Conservation (phyloP, 225 moss, liverwort and hornwort species). For the Physcomitrium patens region DNA sequence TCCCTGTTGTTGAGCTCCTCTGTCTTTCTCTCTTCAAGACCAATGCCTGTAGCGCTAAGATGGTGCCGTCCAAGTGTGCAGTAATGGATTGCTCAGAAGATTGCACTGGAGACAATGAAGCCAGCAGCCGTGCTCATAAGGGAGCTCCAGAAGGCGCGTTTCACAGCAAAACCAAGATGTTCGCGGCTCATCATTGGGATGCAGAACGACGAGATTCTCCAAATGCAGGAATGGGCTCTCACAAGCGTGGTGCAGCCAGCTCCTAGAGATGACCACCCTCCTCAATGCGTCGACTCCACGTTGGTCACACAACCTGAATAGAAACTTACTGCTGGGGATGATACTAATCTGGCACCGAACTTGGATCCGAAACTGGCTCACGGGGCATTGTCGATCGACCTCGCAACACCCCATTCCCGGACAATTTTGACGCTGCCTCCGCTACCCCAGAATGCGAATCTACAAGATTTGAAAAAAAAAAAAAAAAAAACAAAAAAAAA, state of each 20-base stretch:
- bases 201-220: background rate
- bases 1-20: background rate
- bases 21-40: background rate
- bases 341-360: slow-evolving; percentile 4
- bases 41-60: background rate
- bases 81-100: background rate
- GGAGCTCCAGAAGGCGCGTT: background rate
- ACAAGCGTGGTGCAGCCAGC: slow-evolving; percentile 20
- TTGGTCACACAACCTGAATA: background rate
- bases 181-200: slow-evolving; percentile 5
- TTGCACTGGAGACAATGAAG: slow-evolving; percentile 6
- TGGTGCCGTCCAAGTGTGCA: background rate
- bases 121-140: background rate
- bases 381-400: background rate
- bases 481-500: too few relatives aligned
- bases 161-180: background rate
- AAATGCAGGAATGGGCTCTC: slow-evolving; percentile 12
- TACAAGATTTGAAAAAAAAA: background rate
- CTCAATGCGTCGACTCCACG: background rate
- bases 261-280: slow-evolving; percentile 14
- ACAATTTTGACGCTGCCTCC: too few relatives aligned
- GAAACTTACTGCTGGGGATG: too few relatives aligned
- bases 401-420: background rate
- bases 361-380: slow-evolving; percentile 1
- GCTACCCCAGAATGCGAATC: background rate